Evolutionary conservation across 495 filamentous ascomycete species (phyloP).

Genomic region (Penicillium argentinense): DNA sequence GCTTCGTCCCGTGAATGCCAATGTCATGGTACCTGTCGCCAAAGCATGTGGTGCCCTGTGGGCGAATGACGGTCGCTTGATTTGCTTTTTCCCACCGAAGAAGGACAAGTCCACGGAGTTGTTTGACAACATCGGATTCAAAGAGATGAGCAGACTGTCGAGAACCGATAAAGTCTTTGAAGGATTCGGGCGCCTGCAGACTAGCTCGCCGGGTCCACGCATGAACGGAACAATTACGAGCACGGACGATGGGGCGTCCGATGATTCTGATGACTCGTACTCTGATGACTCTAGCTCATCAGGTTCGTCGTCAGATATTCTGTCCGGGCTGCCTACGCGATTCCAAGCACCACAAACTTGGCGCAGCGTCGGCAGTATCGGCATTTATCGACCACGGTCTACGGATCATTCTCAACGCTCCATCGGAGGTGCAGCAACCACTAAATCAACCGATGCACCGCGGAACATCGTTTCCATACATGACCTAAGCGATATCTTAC

Average conservation of each 20-base stretch:
- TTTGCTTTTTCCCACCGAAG: constrained; percentile 86
- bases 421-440: constrained; percentile 41
- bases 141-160: constrained; percentile 57
- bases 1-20: constrained; percentile 60
- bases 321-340: constrained; percentile 42
- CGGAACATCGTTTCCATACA: constrained; percentile 69
- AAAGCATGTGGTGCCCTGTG: constrained; percentile 75
- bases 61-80: constrained; percentile 72
- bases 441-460: constrained; percentile 36
- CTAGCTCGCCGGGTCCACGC: constrained; percentile 51
- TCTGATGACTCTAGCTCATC: constrained; percentile 70
- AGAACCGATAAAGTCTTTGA: constrained; percentile 75
- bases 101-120: constrained; percentile 67
- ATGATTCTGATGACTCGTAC: constrained; percentile 65
- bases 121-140: constrained; percentile 60
- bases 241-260: constrained; percentile 51
- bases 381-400: constrained; percentile 46
- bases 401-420: constrained; percentile 58
- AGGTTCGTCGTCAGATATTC: constrained; percentile 63
- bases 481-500: constrained; percentile 63
- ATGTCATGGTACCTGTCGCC: constrained; percentile 74
- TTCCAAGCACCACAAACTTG: constrained; percentile 56
- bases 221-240: constrained; percentile 47
- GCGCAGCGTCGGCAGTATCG: constrained; percentile 47
- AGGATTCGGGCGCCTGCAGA: constrained; percentile 78